These are phyloP conservation scores for Penicillium mononematosum DNA, from an alignment of 495 filamentous ascomycete genomes.

Conservation along the genomic window DNA sequence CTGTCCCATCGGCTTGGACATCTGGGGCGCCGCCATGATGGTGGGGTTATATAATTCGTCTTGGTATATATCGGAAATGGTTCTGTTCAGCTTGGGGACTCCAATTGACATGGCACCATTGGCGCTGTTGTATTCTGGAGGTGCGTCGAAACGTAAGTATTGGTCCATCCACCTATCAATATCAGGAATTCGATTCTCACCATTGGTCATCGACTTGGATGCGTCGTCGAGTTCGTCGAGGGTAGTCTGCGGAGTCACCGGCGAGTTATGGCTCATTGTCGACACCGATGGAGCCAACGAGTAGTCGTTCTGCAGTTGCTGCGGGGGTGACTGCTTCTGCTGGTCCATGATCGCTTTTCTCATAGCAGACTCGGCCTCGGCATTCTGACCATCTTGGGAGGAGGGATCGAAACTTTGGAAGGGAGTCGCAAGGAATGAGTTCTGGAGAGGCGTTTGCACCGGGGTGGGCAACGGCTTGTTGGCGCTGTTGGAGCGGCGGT, in stretches of 20 bases:
- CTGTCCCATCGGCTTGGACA: constrained; percentile 42
- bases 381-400: constrained; percentile 41
- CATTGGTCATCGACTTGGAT: constrained; percentile 45
- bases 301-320: constrained; percentile 40
- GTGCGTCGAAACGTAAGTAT: constrained; percentile 57
- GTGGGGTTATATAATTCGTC: constrained; percentile 82
- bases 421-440: constrained; percentile 43
- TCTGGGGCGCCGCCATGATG: constrained; percentile 52
- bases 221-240: constrained; percentile 55
- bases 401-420: constrained; percentile 50
- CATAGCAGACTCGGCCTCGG: constrained; percentile 52
- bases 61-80: constrained; percentile 78
- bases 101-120: constrained; percentile 38
- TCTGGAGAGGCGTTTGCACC: constrained; percentile 45
- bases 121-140: constrained; percentile 45
- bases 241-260: constrained; percentile 55
- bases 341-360: constrained; percentile 56
- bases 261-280: constrained; percentile 55
- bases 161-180: constrained; percentile 56
- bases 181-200: constrained; percentile 49
- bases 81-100: constrained; percentile 79
- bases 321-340: constrained; percentile 37
- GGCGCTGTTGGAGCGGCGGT: constrained; percentile 33
- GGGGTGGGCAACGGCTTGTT: constrained; percentile 51
- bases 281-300: constrained; percentile 56